These are phyloP conservation scores for Nannochloropsis oceanica DNA, from an alignment of 108 stramenopile genomes.

Conservation along the genomic window DNA sequence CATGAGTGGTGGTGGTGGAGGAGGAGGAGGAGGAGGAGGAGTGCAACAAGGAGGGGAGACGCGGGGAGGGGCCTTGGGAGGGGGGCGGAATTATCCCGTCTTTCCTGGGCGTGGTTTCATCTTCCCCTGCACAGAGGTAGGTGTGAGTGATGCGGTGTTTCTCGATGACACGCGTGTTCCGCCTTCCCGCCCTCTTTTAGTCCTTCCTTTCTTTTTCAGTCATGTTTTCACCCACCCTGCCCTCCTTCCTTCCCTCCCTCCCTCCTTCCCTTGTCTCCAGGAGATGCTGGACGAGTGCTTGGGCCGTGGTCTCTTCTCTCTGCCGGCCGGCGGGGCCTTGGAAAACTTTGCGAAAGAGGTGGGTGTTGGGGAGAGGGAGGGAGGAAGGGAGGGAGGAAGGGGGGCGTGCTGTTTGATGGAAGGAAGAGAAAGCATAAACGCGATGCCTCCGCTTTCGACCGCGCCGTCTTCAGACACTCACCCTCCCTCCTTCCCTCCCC, in stretches of 20 bases:
- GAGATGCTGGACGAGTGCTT: background rate
- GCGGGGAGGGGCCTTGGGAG: too few relatives aligned
- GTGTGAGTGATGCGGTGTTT: background rate
- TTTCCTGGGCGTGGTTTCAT: background rate
- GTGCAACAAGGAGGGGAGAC: background rate
- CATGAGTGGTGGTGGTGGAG: too few relatives aligned
- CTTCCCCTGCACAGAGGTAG: background rate
- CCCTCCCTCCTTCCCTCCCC: too few relatives aligned
- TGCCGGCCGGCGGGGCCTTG: background rate
- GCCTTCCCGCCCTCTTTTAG: too few relatives aligned
- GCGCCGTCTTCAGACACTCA: background rate
- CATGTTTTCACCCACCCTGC: too few relatives aligned
- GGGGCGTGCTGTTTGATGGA: background rate
- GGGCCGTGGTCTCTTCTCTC: background rate
- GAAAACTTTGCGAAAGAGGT: background rate
- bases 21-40: background rate
- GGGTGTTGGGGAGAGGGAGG: background rate
- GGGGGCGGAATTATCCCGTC: background rate
- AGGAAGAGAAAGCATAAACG: too few relatives aligned
- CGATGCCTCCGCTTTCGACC: too few relatives aligned
- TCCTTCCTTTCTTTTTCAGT: too few relatives aligned
- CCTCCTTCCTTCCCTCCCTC: background rate
- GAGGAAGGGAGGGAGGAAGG: background rate
- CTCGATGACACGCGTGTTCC: too few relatives aligned
- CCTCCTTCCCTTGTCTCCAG: background rate